Conservation (phyloP, 352 stramenopile genomes). For the Globisporangium perplexum region DNA sequence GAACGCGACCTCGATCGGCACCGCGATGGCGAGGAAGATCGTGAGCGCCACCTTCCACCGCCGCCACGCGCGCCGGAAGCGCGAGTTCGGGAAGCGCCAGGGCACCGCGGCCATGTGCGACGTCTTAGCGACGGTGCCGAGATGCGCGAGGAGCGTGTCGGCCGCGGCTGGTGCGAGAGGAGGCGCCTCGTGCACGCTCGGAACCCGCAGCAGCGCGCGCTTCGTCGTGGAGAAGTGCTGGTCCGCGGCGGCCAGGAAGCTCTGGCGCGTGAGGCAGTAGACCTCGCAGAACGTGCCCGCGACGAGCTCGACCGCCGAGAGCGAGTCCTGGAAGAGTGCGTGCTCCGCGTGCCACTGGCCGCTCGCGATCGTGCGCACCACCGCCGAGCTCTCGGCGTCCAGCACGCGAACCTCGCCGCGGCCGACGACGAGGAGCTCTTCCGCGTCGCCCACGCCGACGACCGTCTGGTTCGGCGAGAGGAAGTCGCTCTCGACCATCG, state of each 20-base stretch:
- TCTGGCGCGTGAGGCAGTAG: conserved; percentile 16
- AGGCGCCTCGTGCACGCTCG: conserved; percentile 1
- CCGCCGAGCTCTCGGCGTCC: conserved; percentile 7
- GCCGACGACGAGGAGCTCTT: conserved; percentile 16
- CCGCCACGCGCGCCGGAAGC: conserved; percentile 11
- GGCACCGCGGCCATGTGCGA: conserved; percentile 5
- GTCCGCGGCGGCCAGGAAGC: conserved; percentile 10
- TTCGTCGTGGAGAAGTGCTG: conserved; percentile 9
- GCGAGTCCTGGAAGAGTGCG: conserved; percentile 16
- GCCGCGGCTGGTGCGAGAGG: background rate
- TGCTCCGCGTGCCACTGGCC: conserved; percentile 17
- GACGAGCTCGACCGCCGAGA: conserved; percentile 14
- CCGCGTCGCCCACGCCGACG: conserved; percentile 8
- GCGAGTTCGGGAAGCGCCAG: conserved; percentile 15
- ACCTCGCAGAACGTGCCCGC: conserved; percentile 21
- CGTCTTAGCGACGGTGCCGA: conserved; percentile 13
- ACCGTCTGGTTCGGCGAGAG: conserved; percentile 16
- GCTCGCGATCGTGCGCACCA: conserved; percentile 10
- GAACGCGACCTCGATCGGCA: conserved; percentile 17
- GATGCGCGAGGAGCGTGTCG: conserved; percentile 6
- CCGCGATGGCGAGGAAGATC: conserved; percentile 15
- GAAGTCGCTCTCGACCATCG: conserved; percentile 17
- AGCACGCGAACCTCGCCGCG: conserved; percentile 17
- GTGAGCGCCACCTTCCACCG: conserved; percentile 11
- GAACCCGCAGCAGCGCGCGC: conserved; percentile 7